Evolutionary conservation across 2,329 filamentous ascomycete species (phyloP).

Genomic region (Penicillium brevicompactum): DNA sequence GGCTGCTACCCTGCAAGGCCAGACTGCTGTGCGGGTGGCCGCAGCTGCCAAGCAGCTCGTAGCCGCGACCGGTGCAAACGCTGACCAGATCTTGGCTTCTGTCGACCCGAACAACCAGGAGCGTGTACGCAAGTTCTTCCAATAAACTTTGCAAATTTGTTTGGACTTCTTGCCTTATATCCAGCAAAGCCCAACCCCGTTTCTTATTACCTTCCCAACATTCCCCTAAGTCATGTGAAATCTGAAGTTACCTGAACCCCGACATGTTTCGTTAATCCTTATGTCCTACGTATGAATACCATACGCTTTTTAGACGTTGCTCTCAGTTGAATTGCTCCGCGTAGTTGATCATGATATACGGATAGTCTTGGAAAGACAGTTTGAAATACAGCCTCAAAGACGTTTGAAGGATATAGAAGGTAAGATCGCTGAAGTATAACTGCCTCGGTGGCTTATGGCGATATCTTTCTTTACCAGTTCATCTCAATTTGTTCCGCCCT

Average conservation of each 20-base stretch:
- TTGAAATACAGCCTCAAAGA: no score
- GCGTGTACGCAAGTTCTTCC: constrained; percentile 77
- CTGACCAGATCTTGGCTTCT: constrained; percentile 71
- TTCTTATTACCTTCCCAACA: constrained; percentile 19
- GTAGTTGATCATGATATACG: background rate
- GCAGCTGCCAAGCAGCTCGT: constrained; percentile 77
- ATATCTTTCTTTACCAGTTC: no score
- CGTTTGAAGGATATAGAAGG: no score
- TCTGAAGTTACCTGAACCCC: constrained; percentile 25
- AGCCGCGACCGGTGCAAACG: constrained; percentile 71
- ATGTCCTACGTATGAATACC: constrained; percentile 11
- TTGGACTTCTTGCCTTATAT: constrained; percentile 22
- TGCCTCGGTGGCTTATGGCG: no score
- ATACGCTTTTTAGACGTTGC: constrained; percentile 9
- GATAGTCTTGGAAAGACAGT: no score
- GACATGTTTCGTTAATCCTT: constrained; percentile 22
- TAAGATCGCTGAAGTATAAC: no score
- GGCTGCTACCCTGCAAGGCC: constrained; percentile 83
- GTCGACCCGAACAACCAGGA: constrained; percentile 80
- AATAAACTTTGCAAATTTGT: constrained; percentile 46
- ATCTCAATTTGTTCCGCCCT: no score
- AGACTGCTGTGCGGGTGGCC: constrained; percentile 76
- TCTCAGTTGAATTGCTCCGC: background rate
- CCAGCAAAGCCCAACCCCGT: constrained; percentile 8
- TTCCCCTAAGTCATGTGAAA: constrained; percentile 28